These are phyloP conservation scores for Pontederia paniculata DNA, from an alignment of 176 grass and related monocot genomes.

Conservation along the genomic window DNA sequence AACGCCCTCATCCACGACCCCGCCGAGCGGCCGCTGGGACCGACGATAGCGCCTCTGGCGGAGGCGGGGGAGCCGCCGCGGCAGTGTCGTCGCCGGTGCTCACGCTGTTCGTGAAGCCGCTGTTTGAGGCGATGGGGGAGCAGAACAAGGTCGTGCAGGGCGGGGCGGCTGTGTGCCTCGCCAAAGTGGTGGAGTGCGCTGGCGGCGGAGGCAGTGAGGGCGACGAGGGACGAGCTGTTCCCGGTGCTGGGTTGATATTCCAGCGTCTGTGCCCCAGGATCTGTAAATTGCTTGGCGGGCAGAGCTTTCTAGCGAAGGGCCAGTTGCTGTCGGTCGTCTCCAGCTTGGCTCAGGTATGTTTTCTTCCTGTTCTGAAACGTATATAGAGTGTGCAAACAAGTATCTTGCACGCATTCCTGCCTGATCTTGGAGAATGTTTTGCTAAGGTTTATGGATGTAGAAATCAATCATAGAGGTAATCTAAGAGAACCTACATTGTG, in stretches of 20 bases:
- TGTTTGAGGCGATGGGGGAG: conserved; percentile 88
- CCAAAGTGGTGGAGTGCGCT: conserved; percentile 68
- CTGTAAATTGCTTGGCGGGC: conserved; percentile 66
- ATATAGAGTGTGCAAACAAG: conserved; percentile 3
- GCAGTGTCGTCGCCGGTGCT: conserved; percentile 23
- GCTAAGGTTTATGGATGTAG: background rate
- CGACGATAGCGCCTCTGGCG: background rate
- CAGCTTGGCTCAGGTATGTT: conserved; percentile 63
- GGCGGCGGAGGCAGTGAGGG: conserved; percentile 23
- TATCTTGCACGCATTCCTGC: background rate
- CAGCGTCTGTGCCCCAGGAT: conserved; percentile 62
- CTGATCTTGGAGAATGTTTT: background rate
- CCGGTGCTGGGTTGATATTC: conserved; percentile 26
- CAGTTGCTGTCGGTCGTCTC: conserved; percentile 58
- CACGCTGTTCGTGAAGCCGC: conserved; percentile 62
- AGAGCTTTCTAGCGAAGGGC: conserved; percentile 77
- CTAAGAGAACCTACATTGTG: background rate
- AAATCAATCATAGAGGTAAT: too few species aligned
- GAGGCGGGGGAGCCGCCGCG: conserved; percentile 14
- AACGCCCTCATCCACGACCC: conserved; percentile 57
- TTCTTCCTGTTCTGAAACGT: conserved; percentile 9
- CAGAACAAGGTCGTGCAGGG: conserved; percentile 82
- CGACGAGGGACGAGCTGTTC: background rate
- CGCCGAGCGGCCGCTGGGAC: background rate
- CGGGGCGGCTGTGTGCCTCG: conserved; percentile 69